Base-by-base conservation (phyloP, 306 rosid species). In the Trifolium pratense region DNA sequence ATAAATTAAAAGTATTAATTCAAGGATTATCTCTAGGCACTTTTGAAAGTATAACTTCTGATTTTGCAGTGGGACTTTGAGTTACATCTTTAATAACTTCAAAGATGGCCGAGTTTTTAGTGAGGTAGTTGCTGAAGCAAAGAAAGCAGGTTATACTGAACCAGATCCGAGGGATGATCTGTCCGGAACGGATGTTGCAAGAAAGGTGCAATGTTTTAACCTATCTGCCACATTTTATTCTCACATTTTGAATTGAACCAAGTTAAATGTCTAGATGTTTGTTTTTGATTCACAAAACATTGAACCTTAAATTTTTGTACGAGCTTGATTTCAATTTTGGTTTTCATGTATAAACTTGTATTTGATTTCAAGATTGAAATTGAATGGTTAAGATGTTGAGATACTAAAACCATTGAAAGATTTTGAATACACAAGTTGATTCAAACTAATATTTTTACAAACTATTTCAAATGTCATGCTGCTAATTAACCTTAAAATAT, bases 141-240 rank as follows among this genome's bases (percentile, higher is more conserved):
- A 89, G 87, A 84, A 85, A 74, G 99, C 97, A 7, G 99, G 99
- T 78, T 94, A 81, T 80, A 94, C 99, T 12, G 99, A 94, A 89
- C 99, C 99, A 5, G 97, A 94, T 86, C 99, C 96, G 51, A 89
- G 99, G 68, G 99, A 94, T 85, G 99, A 94, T 78, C 75, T 91
- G 46, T 88, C 99, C 29, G 99, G 99, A 84, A 88, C 93, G 18
- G 97, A 94, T 87, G 99, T 94, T 80, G 91, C 95, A 42, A 87
- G 99, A 81, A 94, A 94, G 97, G 99, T 94, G 83, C 49, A 56
- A 64, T 64, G 34, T 20, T 20, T 66, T 23, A 23, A 64, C 73
- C 29, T 74, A 25, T 66, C 26, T 57, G 8, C 80, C 40, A 18
- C 26, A 59, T 75, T 71, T 68, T 43, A 72, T 71, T 59, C 76